A percentile compares a stretch with the other conserved stretches of the same genome.
Evolutionary conservation across 129 eudicot genomes (phyloP).

Genomic region (Pittosporum tobira): DNA sequence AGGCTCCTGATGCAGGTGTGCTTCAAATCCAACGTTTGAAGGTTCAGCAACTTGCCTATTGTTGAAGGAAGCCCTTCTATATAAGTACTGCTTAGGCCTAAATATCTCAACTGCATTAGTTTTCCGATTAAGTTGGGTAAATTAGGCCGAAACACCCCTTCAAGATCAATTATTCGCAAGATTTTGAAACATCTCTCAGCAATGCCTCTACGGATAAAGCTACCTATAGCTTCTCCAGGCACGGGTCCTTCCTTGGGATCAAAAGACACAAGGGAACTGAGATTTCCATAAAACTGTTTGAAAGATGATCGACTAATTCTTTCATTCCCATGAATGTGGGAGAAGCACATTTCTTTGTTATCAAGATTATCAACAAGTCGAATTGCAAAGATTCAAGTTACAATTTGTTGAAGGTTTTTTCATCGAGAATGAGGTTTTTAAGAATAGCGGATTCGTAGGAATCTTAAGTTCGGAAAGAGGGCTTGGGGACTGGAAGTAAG

Average conservation of each 20-base stretch:
- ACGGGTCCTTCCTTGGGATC: background rate
- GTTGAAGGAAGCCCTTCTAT: background rate
- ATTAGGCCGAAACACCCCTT: slow-evolving; percentile 1
- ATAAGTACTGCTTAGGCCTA: slow-evolving; percentile 11
- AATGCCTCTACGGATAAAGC: background rate
- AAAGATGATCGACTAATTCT: background rate
- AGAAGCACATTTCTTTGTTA: background rate
- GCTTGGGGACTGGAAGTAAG: too few relatives aligned
- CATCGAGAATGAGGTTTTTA: too few relatives aligned
- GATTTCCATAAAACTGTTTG: background rate
- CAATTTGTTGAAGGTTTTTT: too few relatives aligned
- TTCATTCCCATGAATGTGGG: background rate
- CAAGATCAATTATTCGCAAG: slow-evolving; percentile 5
- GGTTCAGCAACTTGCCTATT: background rate
- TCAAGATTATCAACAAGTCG: background rate
- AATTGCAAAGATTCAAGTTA: too few relatives aligned
- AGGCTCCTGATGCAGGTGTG: too few relatives aligned
- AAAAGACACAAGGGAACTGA: slow-evolving; percentile 2
- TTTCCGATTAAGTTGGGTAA: background rate
- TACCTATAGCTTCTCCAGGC: slow-evolving; percentile 5
- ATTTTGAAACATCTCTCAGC: background rate
- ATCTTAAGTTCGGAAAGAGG: too few relatives aligned
- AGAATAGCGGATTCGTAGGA: too few relatives aligned
- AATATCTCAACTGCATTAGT: slow-evolving; percentile 3
- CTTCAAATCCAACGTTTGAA: too few relatives aligned